Evolutionary conservation across 257 asterid species (phyloP).

Genomic region (Voacanga thouarsii): DNA sequence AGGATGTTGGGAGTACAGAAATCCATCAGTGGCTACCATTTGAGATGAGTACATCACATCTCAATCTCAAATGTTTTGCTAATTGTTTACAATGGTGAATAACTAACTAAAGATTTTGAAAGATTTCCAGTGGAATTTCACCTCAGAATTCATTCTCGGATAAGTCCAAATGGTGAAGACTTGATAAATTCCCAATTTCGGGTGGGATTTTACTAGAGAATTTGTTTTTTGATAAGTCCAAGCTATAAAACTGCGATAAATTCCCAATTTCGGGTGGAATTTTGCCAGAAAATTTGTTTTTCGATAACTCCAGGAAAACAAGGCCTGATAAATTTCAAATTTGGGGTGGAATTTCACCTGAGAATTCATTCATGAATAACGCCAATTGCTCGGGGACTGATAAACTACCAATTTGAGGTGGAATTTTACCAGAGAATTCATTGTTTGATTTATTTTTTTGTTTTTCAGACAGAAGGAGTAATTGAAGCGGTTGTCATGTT

Average conservation of each 20-base stretch:
- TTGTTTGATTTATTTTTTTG: no score
- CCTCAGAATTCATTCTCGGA: no score
- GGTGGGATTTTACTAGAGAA: constrained; percentile 60
- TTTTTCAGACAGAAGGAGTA: no score
- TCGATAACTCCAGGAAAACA: constrained; percentile 28
- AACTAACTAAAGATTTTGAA: no score
- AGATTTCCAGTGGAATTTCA: no score
- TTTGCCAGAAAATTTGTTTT: constrained; percentile 54
- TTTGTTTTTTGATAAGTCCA: constrained; percentile 43
- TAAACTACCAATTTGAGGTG: constrained; percentile 4
- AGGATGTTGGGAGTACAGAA: no score
- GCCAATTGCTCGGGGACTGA: constrained; percentile 44
- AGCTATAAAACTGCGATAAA: constrained; percentile 34
- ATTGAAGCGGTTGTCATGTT: no score
- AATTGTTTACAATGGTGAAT: no score
- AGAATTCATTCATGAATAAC: constrained; percentile 31
- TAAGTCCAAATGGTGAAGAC: constrained; percentile 1
- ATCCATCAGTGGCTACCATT: no score
- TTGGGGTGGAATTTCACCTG: constrained; percentile 51
- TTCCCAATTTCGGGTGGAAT: constrained; percentile 50
- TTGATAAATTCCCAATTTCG: constrained; percentile 16
- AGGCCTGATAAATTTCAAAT: constrained; percentile 48
- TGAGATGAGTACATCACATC: no score
- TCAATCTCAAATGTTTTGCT: no score
- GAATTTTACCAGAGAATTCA: neutral